These are phyloP conservation scores for Sclerotinia spermophila DNA, from an alignment of 2,329 filamentous ascomycete genomes.

Conservation along the genomic window DNA sequence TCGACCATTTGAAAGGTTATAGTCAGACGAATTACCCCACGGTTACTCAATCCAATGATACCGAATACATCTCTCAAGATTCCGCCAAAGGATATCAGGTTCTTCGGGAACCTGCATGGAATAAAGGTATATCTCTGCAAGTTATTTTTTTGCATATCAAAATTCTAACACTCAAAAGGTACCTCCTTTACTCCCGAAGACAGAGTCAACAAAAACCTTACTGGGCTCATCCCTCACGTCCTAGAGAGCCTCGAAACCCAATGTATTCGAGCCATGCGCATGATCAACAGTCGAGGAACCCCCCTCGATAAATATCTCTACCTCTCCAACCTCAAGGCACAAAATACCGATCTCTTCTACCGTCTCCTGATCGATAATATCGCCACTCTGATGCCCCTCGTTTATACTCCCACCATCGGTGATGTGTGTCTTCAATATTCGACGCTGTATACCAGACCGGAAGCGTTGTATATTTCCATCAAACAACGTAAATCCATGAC, in stretches of 20 bases:
- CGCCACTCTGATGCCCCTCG: constrained; percentile 74
- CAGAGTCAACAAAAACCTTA: constrained; percentile 61
- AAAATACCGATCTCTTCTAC: constrained; percentile 80
- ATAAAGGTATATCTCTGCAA: constrained; percentile 53
- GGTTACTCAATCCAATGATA: constrained; percentile 51
- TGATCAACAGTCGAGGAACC: constrained; percentile 67
- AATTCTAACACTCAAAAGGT: constrained; percentile 42
- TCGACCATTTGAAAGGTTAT: constrained; percentile 60
- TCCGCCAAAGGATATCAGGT: constrained; percentile 59
- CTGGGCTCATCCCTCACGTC: constrained; percentile 61
- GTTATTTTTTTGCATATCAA: background rate
- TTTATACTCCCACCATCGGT: constrained; percentile 88
- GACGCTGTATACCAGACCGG: constrained; percentile 89
- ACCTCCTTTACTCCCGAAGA: constrained; percentile 63
- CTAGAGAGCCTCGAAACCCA: constrained; percentile 59
- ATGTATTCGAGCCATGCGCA: constrained; percentile 65
- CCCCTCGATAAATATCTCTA: constrained; percentile 81
- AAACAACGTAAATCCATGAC: constrained; percentile 88
- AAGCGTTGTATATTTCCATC: constrained; percentile 94
- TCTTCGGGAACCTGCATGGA: constrained; percentile 59
- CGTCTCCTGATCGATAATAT: constrained; percentile 74
- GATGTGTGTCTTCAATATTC: constrained; percentile 97
- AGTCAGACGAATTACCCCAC: constrained; percentile 52
- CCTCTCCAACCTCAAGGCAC: constrained; percentile 69
- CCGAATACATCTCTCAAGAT: constrained; percentile 51